A percentile compares a stretch with the other conserved stretches of the same genome.
Evolutionary conservation across 192 early-diverging fungal species (phyloP).

Genomic region (Coemansia sp.): DNA sequence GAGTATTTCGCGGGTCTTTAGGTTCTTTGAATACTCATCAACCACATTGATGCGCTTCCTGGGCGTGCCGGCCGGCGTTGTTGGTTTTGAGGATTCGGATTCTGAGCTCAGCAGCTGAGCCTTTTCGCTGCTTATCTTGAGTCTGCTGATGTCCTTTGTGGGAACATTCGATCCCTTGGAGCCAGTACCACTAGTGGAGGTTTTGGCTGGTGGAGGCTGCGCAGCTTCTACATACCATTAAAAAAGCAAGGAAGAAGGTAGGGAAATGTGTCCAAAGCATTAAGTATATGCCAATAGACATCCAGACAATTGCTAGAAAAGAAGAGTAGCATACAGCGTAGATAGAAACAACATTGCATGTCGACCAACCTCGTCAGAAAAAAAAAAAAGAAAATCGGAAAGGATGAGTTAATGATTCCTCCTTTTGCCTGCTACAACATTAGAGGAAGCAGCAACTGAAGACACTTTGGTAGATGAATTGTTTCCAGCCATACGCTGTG

Average conservation of each 20-base stretch:
- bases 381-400: neutral
- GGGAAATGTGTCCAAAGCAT: neutral
- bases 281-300: neutral
- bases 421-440: neutral
- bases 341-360: neutral
- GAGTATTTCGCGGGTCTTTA: slow-evolving; percentile 63
- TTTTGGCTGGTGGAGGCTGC: neutral
- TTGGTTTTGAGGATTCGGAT: slow-evolving; percentile 14
- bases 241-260: neutral
- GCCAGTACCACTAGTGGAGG: neutral
- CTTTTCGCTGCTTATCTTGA: slow-evolving; percentile 19
- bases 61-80: slow-evolving; percentile 20
- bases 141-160: slow-evolving; percentile 29
- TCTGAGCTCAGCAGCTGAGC: slow-evolving; percentile 13
- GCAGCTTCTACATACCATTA: slow-evolving; percentile 9
- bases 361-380: neutral
- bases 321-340: neutral
- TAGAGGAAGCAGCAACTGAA: neutral
- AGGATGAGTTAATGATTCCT: neutral
- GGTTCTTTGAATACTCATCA: slow-evolving; percentile 40
- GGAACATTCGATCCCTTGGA: slow-evolving; percentile 5
- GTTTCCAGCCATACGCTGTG: slow-evolving; percentile 49
- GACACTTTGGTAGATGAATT: neutral
- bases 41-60: slow-evolving; percentile 38
- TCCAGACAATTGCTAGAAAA: neutral